phyloP scores from a whole-genome alignment of 2,329 filamentous ascomycete genomes.

The Fusarium sp. region DNA sequence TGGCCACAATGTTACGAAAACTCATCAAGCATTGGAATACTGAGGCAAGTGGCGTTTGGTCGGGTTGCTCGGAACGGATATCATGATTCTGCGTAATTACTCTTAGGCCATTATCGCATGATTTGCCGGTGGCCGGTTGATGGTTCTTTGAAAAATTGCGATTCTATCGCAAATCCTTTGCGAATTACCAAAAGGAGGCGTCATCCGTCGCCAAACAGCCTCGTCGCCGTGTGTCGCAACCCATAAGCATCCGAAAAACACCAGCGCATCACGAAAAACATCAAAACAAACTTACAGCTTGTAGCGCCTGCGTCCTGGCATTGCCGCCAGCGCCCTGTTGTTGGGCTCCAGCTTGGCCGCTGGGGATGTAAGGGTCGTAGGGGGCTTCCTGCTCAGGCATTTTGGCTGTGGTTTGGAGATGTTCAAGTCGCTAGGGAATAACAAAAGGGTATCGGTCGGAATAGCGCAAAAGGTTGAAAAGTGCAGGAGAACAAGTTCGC shows the following conservation, averaged over 20 bases:
- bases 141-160: neutral
- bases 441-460: conserved; percentile 26
- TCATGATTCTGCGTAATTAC: neutral
- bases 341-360: conserved; percentile 60
- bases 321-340: conserved; percentile 57
- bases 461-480: conserved; percentile 14
- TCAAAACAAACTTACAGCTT: conserved; percentile 73
- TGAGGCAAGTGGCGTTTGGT: neutral
- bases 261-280: conserved; percentile 26
- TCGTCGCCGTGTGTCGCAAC: conserved; percentile 27
- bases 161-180: neutral
- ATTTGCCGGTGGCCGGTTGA: neutral
- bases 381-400: conserved; percentile 69
- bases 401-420: conserved; percentile 35
- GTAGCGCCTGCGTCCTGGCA: conserved; percentile 71
- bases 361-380: conserved; percentile 91
- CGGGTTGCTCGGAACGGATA: neutral
- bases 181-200: neutral
- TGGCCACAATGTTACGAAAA: neutral
- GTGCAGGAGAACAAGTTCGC: conserved; percentile 11
- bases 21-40: neutral
- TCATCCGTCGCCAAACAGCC: conserved; percentile 16
- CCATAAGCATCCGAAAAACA: conserved; percentile 15
- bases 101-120: neutral
- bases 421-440: conserved; percentile 21